These are phyloP conservation scores for Colletotrichum ledebouriae DNA, from an alignment of 2,329 filamentous ascomycete species.

Conservation along the genomic window DNA sequence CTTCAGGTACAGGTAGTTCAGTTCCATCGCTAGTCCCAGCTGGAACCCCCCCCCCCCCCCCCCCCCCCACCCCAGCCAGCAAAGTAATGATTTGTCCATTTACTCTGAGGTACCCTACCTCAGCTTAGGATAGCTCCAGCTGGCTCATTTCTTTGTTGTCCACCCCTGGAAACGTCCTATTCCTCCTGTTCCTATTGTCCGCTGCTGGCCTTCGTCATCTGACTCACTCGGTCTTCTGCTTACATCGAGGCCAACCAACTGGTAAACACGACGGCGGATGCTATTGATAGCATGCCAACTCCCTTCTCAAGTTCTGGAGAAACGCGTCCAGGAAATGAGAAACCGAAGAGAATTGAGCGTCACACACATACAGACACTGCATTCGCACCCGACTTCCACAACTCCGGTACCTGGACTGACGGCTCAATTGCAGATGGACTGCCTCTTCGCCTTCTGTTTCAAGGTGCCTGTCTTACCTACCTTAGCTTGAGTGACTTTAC, in stretches of 20 bases:
- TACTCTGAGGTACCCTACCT: conserved; percentile 9
- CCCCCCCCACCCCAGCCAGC: no score
- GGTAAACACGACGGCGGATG: background rate
- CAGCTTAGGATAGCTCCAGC: conserved; percentile 7
- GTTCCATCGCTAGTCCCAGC: background rate
- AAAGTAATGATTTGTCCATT: no score
- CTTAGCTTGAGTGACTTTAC: background rate
- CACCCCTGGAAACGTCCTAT: no score
- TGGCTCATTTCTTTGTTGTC: background rate
- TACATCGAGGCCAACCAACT: background rate
- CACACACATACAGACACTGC: background rate
- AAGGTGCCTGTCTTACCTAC: background rate
- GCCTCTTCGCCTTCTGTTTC: conserved; percentile 10
- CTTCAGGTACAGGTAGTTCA: background rate
- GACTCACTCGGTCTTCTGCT: background rate
- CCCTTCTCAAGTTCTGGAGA: background rate
- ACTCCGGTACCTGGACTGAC: conserved; percentile 2
- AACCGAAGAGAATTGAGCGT: conserved; percentile 8
- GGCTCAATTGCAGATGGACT: background rate
- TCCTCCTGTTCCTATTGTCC: background rate
- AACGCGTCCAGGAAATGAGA: conserved; percentile 17
- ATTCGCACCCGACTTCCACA: conserved; percentile 12
- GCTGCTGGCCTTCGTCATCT: no score
- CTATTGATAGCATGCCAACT: background rate
- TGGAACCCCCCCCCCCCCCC: background rate